Evolutionary conservation across 148 eudicot species (phyloP), one percentile per base, ranked within the genome.

Genomic region (Limonium bicolor): DNA sequence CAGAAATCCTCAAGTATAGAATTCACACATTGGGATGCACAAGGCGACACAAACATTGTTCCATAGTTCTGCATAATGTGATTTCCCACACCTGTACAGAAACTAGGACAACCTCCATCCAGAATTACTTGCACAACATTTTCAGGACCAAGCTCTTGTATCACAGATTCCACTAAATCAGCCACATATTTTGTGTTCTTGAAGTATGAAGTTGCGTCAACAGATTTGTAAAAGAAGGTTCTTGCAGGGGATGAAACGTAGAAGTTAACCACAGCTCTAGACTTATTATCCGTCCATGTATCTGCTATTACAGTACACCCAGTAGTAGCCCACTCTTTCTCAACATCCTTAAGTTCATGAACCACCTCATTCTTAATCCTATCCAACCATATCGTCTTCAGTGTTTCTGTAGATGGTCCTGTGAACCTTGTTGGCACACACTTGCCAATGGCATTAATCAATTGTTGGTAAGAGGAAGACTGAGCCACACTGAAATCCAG

Each of bases 251-350:
- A 88, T n/a, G 97, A 80, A 62, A 84, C 81, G 22, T 68, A 63
- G 59, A 88, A 84, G 37, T 84, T 88, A 23, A 88, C 76, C 46
- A 88, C 19, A 41, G 94, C 97, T 58, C 68, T 81, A 3, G 87
- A 70, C 63, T 80, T 88, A 61, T 80, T 74, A 64, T 88, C 97
- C n/a, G 95, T 75, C 92, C 95, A 88, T 15, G 93, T 77, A 53
- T 88, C 87, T 21, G 80, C 87, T 40, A 84, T 67, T 48, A 88
- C 58, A n/a, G 97, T 88, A 58, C 97, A 88, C 30, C 97, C 97
- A 25, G 95, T 84, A 50, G 66, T 57, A 14, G 60, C 58, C 97
- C 94, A 88, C 64, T 88, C 97, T 64, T 71, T 84, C 68, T 84
- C 97, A 6, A 69, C 58, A 23, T 80, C 93, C 55, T 74, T 88